Conservation (phyloP, 148 eudicot species). For the Gaultheria prostrata region DNA sequence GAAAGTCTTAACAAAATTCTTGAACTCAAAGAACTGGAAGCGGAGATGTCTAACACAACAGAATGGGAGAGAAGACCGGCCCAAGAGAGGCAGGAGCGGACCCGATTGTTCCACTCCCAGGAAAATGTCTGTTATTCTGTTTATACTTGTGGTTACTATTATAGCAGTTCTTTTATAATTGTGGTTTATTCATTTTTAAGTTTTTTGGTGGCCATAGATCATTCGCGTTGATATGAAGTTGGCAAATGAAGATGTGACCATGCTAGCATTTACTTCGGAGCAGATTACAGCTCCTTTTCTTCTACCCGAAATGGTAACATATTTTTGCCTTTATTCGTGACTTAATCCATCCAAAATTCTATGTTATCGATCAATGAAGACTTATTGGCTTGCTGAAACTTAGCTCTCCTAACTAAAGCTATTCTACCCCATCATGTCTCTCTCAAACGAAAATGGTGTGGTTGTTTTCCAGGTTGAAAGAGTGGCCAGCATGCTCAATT, state of each 20-base stretch:
- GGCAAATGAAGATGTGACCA: constrained; percentile 93
- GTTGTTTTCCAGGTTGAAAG: constrained; percentile 77
- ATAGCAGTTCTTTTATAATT: background rate
- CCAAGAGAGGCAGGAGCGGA: constrained; percentile 98
- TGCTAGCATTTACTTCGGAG: constrained; percentile 94
- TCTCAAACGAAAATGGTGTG: background rate
- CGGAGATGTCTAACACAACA: constrained; percentile 93
- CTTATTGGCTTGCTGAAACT: constrained; percentile 2
- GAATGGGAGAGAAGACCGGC: constrained; percentile 95
- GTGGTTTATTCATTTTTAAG: background rate
- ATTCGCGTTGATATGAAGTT: constrained; percentile 93
- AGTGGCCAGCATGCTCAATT: constrained; percentile 97
- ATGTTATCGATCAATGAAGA: background rate
- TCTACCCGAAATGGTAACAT: constrained; percentile 85
- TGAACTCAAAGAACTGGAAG: constrained; percentile 89
- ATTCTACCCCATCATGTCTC: background rate
- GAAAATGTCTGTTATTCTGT: constrained; percentile 64
- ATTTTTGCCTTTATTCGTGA: background rate
- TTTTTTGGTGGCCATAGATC: constrained; percentile 49
- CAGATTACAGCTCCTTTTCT: constrained; percentile 89
- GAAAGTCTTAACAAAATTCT: constrained; percentile 98
- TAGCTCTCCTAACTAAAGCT: no score
- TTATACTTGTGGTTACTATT: background rate
- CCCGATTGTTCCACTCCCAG: constrained; percentile 83
- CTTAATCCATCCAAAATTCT: background rate